A percentile compares a stretch with the other conserved stretches of the same genome.
Evolutionary conservation across 441 rosid genomes (phyloP).

Genomic region (Viola pubescens): DNA sequence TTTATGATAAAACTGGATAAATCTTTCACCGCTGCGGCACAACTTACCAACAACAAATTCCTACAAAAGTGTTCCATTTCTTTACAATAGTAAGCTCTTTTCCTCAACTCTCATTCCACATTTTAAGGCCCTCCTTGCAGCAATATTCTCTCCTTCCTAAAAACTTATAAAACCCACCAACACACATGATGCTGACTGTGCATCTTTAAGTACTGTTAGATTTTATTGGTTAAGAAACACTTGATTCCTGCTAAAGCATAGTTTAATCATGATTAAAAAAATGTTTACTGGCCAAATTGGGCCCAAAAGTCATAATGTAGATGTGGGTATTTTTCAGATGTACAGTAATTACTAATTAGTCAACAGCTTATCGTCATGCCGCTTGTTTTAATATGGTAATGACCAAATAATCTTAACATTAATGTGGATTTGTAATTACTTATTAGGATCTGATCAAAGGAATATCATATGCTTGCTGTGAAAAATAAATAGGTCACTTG

Average conservation of each 20-base stretch:
- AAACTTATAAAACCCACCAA: not conserved
- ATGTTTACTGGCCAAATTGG: not conserved
- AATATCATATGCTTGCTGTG: constrained; percentile 11
- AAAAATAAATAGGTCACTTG: constrained; percentile 11
- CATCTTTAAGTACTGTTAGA: constrained; percentile 9
- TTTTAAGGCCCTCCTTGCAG: not conserved
- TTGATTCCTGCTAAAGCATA: constrained; percentile 25
- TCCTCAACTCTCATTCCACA: not conserved
- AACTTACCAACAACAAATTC: constrained; percentile 21
- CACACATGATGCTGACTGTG: constrained; percentile 30
- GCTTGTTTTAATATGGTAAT: not conserved
- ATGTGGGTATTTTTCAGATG: not conserved
- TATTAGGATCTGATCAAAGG: constrained; percentile 12
- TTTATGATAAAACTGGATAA: constrained; percentile 8
- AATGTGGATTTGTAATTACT: not conserved
- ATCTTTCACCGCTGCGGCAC: constrained; percentile 14
- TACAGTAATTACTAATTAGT: constrained; percentile 2
- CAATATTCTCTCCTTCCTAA: not conserved
- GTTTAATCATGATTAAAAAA: constrained; percentile 6
- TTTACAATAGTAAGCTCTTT: constrained; percentile 11
- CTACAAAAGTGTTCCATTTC: constrained; percentile 23
- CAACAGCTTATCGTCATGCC: constrained; percentile 5
- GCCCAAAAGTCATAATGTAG: constrained; percentile 10
- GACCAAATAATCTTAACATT: constrained; percentile 4
- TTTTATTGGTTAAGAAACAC: constrained; percentile 21